These are phyloP conservation scores for Theileria equi DNA, from an alignment of 169 alveolate genomes.

Conservation along the genomic window DNA sequence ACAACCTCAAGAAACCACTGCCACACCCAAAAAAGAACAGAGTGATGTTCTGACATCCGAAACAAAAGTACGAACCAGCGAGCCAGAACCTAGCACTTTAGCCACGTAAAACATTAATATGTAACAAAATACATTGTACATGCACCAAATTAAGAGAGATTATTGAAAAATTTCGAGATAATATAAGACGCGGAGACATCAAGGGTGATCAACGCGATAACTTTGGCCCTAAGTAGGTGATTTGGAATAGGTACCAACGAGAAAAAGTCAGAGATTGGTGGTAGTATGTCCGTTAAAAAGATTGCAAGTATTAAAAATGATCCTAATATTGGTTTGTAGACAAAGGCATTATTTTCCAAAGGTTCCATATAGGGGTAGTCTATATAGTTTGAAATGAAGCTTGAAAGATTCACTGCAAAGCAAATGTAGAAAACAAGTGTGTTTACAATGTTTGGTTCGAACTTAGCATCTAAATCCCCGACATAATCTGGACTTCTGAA, in stretches of 20 bases:
- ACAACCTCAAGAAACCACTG: no score
- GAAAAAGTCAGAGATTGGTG: slow-evolving; percentile 48
- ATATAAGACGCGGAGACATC: slow-evolving; percentile 22
- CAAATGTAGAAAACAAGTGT: slow-evolving; percentile 80
- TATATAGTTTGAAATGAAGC: slow-evolving; percentile 82
- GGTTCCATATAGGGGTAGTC: slow-evolving; percentile 86
- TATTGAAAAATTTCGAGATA: slow-evolving; percentile 18
- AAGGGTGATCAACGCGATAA: slow-evolving; percentile 9
- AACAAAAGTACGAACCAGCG: no score
- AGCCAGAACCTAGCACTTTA: neutral
- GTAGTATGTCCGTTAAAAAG: slow-evolving; percentile 55
- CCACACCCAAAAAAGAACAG: no score
- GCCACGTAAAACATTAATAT: neutral
- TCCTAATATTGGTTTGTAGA: slow-evolving; percentile 32
- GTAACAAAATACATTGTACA: neutral
- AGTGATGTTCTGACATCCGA: no score
- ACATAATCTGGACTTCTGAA: slow-evolving; percentile 50
- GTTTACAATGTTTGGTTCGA: slow-evolving; percentile 83
- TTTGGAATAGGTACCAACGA: slow-evolving; percentile 61
- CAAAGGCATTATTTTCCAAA: slow-evolving; percentile 64
- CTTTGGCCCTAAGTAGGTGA: slow-evolving; percentile 19
- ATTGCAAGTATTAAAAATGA: slow-evolving; percentile 31
- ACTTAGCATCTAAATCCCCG: slow-evolving; percentile 78
- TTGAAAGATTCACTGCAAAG: slow-evolving; percentile 75
- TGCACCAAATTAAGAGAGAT: neutral